phyloP scores from a whole-genome alignment of 768 basidiomycete genomes.

The Suillus subluteus region DNA sequence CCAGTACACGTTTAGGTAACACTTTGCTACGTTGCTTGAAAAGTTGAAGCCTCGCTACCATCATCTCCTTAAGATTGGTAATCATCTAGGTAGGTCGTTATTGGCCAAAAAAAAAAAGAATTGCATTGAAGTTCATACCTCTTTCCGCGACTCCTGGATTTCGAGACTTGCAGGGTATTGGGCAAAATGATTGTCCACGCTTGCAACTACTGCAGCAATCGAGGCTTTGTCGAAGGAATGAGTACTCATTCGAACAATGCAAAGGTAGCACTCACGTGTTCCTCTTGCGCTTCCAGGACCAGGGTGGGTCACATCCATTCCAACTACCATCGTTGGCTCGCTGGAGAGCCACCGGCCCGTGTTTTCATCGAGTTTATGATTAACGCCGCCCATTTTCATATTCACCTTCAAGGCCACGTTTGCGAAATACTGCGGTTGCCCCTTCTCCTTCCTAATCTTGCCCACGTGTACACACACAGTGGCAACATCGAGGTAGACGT shows the following conservation, averaged over 20 bases:
- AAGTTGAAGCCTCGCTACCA: conserved; percentile 47
- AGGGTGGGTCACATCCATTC: conserved; percentile 77
- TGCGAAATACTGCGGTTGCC: conserved; percentile 55
- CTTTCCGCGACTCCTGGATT: conserved; percentile 65
- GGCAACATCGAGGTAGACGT: conserved; percentile 50
- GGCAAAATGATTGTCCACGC: conserved; percentile 44
- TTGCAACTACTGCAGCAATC: conserved; percentile 58
- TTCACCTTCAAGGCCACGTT: conserved; percentile 61
- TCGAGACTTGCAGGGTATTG: conserved; percentile 55
- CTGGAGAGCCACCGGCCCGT: conserved; percentile 42
- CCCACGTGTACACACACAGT: conserved; percentile 75
- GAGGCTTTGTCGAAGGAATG: conserved; percentile 36
- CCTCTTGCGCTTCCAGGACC: conserved; percentile 68
- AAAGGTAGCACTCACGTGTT: conserved; percentile 36
- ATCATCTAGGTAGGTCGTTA: conserved; percentile 43
- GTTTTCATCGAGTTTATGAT: conserved; percentile 47
- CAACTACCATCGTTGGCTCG: conserved; percentile 55
- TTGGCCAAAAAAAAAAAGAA: conserved; percentile 1
- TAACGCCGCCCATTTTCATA: conserved; percentile 58
- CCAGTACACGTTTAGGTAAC: conserved; percentile 50
- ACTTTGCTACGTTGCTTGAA: conserved; percentile 39
- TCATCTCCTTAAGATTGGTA: conserved; percentile 50
- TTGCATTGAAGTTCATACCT: conserved; percentile 45
- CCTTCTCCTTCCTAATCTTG: conserved; percentile 72
- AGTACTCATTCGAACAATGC: neutral